Evolutionary conservation across 768 basidiomycete genomes (phyloP).

Genomic region (Tylopilus sp.): DNA sequence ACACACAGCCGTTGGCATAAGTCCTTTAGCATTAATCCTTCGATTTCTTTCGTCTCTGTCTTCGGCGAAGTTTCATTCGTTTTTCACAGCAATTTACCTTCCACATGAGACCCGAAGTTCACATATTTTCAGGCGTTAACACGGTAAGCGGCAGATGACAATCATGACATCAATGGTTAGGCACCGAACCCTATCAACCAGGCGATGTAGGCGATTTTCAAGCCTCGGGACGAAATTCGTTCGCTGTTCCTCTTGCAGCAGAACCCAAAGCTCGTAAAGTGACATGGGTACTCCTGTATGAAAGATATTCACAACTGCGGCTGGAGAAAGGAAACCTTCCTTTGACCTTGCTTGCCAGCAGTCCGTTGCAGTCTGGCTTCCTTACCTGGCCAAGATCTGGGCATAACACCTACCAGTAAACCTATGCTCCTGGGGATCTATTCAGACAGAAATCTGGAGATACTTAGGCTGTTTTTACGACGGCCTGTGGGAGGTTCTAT

Average conservation of each 20-base stretch:
- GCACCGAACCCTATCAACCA: neutral
- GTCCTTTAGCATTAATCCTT: slow-evolving; percentile 20
- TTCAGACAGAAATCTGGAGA: neutral
- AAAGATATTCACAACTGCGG: neutral
- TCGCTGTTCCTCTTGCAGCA: neutral
- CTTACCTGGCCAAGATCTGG: too few species aligned
- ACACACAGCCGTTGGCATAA: slow-evolving; percentile 8
- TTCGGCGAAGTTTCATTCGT: slow-evolving; percentile 14
- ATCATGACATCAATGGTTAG: neutral
- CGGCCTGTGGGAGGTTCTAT: neutral
- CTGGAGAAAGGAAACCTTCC: neutral
- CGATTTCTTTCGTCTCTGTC: slow-evolving; percentile 17
- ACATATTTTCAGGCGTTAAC: neutral
- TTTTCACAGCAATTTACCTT: slow-evolving; percentile 4
- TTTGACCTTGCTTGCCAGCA: too few species aligned
- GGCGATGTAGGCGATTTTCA: neutral
- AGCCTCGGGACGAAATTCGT: neutral
- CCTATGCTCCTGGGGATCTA: neutral
- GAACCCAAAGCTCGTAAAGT: too few species aligned
- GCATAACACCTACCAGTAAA: neutral
- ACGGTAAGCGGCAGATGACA: neutral
- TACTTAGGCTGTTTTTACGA: neutral
- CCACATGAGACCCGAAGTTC: neutral
- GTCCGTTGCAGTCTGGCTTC: too few species aligned
- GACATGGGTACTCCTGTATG: too few species aligned